Evolutionary conservation across 1,284 basidiomycete species (phyloP), one percentile per base, ranked within the genome.

Genomic region (Ustilago trichophora): DNA sequence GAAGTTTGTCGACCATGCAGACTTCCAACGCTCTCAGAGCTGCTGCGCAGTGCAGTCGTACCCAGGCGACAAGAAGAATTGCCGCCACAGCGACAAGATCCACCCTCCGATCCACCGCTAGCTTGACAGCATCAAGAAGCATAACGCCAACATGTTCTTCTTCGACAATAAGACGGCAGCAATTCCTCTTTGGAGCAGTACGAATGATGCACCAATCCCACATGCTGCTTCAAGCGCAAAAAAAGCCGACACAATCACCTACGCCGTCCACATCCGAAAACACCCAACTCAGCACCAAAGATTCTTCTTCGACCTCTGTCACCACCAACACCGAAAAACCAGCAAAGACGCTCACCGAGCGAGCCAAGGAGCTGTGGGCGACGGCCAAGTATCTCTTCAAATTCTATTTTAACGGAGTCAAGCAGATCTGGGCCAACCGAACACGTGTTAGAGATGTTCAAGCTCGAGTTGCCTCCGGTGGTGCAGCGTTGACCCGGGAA

Each of bases 361-460:
- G 58, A 25, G 67, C 60, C 8, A 70, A 70, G 35, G 59, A 64
- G 27, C 49, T 76, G 6, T 78, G 71, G 73, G 63, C 69, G 8
- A 77, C 71, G 19, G 55, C 76, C 36, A 78, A 78, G 53, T 78
- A 74, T 33, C 70, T 80, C 11, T 78, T 80, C 59, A 72, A 70
- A 32, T 80, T 80, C 59, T 80, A 80, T 67, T 62, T 74, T 16
- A 66, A 75, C 41, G 78, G 78, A n/a, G 67, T 78, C 36, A 80
- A 80, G 56, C 76, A 78, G 52, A 78, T 80, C 36, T 78, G 73
- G 75, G 59, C 63, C n/a, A 75, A 80, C 40, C 71, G 76, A 3
- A 62, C 35, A 2, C 25, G 24, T 1, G 78, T 78, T 4, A 48
- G 54, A 18, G 33, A 49, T 21, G 53, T 78, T 10, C 55, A 67